A percentile compares a stretch with the other conserved stretches of the same genome.
Conservation (phyloP, 192 early-diverging fungal species). For the Coemansia sp. region DNA sequence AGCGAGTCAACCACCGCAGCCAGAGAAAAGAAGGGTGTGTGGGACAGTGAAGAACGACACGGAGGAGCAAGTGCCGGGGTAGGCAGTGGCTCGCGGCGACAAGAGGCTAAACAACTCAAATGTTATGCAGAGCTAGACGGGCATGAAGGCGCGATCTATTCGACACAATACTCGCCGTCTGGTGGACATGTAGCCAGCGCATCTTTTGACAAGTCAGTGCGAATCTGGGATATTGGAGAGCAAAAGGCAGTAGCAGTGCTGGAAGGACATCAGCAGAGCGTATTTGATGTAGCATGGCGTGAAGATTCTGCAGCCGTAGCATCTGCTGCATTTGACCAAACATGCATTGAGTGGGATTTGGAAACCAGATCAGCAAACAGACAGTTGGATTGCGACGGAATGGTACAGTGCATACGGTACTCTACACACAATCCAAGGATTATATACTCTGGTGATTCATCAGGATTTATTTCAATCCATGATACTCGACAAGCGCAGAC, state of each 20-base stretch:
- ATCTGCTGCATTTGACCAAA: conserved; percentile 47
- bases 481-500: conserved; percentile 31
- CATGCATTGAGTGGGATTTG: conserved; percentile 53
- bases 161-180: conserved; percentile 81
- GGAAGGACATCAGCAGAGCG: conserved; percentile 57
- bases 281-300: conserved; percentile 54
- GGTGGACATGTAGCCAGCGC: conserved; percentile 83
- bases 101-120: conserved; percentile 49
- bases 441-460: conserved; percentile 72
- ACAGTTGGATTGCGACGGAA: conserved; percentile 33
- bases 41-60: conserved; percentile 35
- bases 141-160: conserved; percentile 88
- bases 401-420: conserved; percentile 49
- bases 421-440: conserved; percentile 61
- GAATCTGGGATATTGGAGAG: conserved; percentile 79
- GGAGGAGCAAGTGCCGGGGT: conserved; percentile 7
- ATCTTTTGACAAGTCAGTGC: conserved; percentile 91
- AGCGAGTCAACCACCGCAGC: background rate
- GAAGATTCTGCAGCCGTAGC: conserved; percentile 31
- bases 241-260: conserved; percentile 54
- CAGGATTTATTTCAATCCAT: conserved; percentile 60
- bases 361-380: conserved; percentile 17
- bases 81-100: conserved; percentile 35
- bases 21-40: conserved; percentile 20
- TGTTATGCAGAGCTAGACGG: conserved; percentile 63